These are phyloP conservation scores for Furcasterigmium furcatum DNA, from an alignment of 2,329 filamentous ascomycete species.

Conservation along the genomic window DNA sequence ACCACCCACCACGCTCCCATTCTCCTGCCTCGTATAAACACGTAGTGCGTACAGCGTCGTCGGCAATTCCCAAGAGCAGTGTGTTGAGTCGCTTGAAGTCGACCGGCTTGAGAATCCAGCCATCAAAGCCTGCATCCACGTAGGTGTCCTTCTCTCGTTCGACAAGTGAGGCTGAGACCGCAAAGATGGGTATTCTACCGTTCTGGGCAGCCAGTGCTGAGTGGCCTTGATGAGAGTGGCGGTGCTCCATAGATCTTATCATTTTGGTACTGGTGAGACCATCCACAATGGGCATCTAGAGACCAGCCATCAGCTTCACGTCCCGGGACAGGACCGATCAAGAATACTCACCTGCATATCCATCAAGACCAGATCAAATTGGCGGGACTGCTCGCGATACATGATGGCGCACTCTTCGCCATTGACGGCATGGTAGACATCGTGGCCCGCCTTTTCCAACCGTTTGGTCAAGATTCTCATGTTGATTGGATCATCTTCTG, in stretches of 20 bases:
- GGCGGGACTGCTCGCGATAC: slow-evolving; percentile 59
- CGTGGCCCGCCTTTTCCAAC: slow-evolving; percentile 72
- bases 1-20: slow-evolving; percentile 91
- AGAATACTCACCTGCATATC: slow-evolving; percentile 80
- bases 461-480: slow-evolving; percentile 78
- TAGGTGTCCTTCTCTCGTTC: slow-evolving; percentile 69
- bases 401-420: slow-evolving; percentile 78
- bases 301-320: background rate
- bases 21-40: slow-evolving; percentile 67
- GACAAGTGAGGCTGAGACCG: slow-evolving; percentile 77
- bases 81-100: slow-evolving; percentile 72
- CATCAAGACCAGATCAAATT: slow-evolving; percentile 82
- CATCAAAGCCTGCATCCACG: slow-evolving; percentile 77
- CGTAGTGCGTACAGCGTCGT: slow-evolving; percentile 52
- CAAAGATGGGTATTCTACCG: slow-evolving; percentile 75
- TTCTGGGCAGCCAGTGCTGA: slow-evolving; percentile 59
- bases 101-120: slow-evolving; percentile 87
- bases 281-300: slow-evolving; percentile 88
- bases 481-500: slow-evolving; percentile 87
- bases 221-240: slow-evolving; percentile 39
- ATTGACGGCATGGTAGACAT: slow-evolving; percentile 71
- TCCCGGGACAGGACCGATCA: slow-evolving; percentile 1
- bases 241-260: slow-evolving; percentile 71
- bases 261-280: slow-evolving; percentile 78
- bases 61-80: slow-evolving; percentile 67